Evolutionary conservation across 768 basidiomycete species (phyloP).

Genomic region (Sistotremastrum suecicum): DNA sequence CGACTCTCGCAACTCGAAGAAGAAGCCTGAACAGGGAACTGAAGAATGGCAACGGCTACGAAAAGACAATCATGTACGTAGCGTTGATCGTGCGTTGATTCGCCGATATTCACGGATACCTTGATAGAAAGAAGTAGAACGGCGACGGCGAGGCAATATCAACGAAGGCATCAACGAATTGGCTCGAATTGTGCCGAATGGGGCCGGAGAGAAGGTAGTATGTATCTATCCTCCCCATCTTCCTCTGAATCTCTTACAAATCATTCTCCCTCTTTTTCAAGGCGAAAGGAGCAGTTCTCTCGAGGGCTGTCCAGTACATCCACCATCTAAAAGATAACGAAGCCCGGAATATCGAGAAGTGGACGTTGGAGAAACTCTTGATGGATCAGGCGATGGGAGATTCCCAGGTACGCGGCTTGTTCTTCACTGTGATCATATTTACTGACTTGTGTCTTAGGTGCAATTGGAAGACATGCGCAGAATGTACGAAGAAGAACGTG

Average conservation of each 20-base stretch:
- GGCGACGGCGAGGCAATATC: constrained; percentile 87
- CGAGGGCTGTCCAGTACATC: constrained; percentile 83
- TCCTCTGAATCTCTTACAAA: neutral
- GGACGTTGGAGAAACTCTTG: constrained; percentile 83
- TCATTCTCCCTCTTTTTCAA: neutral
- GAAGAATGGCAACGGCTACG: constrained; percentile 71
- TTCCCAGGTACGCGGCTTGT: constrained; percentile 30
- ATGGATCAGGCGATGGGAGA: constrained; percentile 92
- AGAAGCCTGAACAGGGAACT: constrained; percentile 24
- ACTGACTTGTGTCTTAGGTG: constrained; percentile 8
- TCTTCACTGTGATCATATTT: neutral
- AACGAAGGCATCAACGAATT: constrained; percentile 94
- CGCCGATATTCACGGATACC: neutral
- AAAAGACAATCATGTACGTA: constrained; percentile 68
- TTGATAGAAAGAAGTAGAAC: constrained; percentile 91
- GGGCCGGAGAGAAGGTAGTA: constrained; percentile 56
- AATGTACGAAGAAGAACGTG: constrained; percentile 68
- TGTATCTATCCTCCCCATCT: neutral
- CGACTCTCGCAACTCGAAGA: no score
- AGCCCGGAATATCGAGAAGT: constrained; percentile 81
- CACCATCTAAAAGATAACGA: constrained; percentile 85
- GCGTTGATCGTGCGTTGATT: neutral
- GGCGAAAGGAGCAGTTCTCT: constrained; percentile 80
- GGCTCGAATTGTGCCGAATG: constrained; percentile 76
- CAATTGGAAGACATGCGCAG: constrained; percentile 72